phyloP scores from a whole-genome alignment of 306 rosid species.

The Rosa rugosa region DNA sequence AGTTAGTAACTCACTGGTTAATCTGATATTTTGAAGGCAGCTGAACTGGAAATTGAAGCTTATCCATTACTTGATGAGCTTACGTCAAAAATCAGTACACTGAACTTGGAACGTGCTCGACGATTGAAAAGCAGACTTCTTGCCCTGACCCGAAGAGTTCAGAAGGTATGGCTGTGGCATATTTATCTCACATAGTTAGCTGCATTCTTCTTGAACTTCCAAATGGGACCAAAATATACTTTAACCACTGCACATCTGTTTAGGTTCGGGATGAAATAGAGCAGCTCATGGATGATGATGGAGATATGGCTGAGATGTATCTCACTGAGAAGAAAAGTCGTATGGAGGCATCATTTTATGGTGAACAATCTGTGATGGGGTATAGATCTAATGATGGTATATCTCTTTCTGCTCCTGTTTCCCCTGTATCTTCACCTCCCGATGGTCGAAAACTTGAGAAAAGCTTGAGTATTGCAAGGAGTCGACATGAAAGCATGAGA shows the following conservation, averaged over 20 bases:
- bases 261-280: constrained; percentile 99
- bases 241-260: constrained; percentile 24
- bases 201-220: constrained; percentile 25
- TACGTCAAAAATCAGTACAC: constrained; percentile 95
- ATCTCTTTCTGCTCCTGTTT: constrained; percentile 92
- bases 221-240: constrained; percentile 17
- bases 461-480: constrained; percentile 87
- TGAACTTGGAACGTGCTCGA: constrained; percentile 97
- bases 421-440: constrained; percentile 96
- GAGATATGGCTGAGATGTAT: constrained; percentile 99
- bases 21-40: constrained; percentile 59
- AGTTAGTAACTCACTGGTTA: constrained; percentile 29
- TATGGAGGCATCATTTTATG: constrained; percentile 76
- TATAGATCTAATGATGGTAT: constrained; percentile 73
- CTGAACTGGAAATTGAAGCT: constrained; percentile 95
- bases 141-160: constrained; percentile 97
- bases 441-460: constrained; percentile 83
- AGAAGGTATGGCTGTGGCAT: constrained; percentile 60
- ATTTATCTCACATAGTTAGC: constrained; percentile 5
- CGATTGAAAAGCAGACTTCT: constrained; percentile 97
- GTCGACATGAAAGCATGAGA: constrained; percentile 89
- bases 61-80: constrained; percentile 91
- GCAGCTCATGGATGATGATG: constrained; percentile 99
- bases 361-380: constrained; percentile 79
- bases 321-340: constrained; percentile 93